phyloP scores from a whole-genome alignment of 306 rosid species.

The cucumber (Cucumis sativus) region DNA sequence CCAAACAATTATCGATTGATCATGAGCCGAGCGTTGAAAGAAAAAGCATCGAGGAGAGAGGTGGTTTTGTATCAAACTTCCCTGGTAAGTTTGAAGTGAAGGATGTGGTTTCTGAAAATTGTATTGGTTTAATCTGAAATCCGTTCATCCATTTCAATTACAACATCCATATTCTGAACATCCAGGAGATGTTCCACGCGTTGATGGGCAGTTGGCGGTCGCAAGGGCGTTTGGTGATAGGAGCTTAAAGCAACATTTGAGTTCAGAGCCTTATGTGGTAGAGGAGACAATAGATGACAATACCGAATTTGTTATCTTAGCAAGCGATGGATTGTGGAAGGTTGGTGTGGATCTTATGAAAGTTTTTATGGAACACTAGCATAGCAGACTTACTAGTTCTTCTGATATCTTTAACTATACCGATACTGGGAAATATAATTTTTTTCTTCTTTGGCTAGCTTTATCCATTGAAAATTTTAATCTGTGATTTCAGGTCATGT shows the following conservation, averaged over 20 bases:
- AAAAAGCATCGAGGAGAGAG: slow-evolving; percentile 52
- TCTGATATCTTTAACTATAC: not conserved
- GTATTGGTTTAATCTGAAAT: not conserved
- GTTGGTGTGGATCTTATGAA: slow-evolving; percentile 26
- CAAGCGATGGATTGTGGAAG: slow-evolving; percentile 99
- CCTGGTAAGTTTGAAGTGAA: slow-evolving; percentile 48
- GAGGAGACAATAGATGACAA: slow-evolving; percentile 38
- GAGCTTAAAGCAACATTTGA: slow-evolving; percentile 79
- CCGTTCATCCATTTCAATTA: not conserved
- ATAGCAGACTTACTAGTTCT: not conserved
- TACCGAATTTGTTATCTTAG: slow-evolving; percentile 66
- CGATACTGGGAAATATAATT: not conserved
- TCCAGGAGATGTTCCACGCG: slow-evolving; percentile 87
- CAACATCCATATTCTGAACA: not conserved
- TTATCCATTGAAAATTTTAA: not conserved
- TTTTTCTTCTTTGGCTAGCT: not conserved
- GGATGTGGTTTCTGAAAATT: not conserved
- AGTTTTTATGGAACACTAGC: not conserved
- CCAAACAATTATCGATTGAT: slow-evolving; percentile 69
- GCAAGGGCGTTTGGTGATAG: slow-evolving; percentile 97
- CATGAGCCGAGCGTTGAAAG: slow-evolving; percentile 73
- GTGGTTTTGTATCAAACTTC: slow-evolving; percentile 89
- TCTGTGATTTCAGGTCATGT: slow-evolving; percentile 51
- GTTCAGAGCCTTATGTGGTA: slow-evolving; percentile 63
- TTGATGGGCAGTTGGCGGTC: slow-evolving; percentile 92